These are phyloP conservation scores for Solanum medicagineum DNA, from an alignment of 257 asterid genomes.

Conservation along the genomic window DNA sequence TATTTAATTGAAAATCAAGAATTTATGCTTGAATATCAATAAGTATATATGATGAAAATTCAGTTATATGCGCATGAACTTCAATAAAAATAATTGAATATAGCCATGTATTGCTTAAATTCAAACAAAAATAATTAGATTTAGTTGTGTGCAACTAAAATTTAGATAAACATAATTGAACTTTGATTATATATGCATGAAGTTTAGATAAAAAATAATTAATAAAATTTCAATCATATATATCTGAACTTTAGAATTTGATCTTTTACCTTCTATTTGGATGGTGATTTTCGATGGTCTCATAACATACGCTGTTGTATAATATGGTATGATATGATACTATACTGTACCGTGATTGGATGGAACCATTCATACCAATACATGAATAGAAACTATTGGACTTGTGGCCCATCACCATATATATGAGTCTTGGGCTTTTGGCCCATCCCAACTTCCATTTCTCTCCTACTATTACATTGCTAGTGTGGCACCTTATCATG, in stretches of 20 bases:
- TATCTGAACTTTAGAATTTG: not conserved
- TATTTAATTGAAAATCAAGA: not conserved
- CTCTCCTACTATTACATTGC: not conserved
- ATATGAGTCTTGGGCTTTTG: not conserved
- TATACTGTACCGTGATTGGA: no score
- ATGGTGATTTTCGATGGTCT: no score
- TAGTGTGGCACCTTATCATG: not conserved
- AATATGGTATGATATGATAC: no score
- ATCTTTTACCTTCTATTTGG: not conserved
- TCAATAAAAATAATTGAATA: not conserved
- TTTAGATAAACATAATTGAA: not conserved
- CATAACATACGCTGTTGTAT: no score
- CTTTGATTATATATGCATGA: not conserved
- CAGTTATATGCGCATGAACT: not conserved
- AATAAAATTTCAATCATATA: not conserved
- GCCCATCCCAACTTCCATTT: not conserved
- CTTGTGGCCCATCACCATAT: not conserved
- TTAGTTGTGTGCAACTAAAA: not conserved
- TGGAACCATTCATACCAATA: not conserved
- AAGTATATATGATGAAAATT: not conserved
- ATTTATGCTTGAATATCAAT: no score
- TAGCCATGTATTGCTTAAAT: not conserved
- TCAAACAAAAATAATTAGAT: not conserved
- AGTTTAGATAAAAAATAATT: not conserved
- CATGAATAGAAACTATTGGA: not conserved